Base-by-base conservation (phyloP, 768 basidiomycete genomes). In the Tulasnella sp. region DNA sequence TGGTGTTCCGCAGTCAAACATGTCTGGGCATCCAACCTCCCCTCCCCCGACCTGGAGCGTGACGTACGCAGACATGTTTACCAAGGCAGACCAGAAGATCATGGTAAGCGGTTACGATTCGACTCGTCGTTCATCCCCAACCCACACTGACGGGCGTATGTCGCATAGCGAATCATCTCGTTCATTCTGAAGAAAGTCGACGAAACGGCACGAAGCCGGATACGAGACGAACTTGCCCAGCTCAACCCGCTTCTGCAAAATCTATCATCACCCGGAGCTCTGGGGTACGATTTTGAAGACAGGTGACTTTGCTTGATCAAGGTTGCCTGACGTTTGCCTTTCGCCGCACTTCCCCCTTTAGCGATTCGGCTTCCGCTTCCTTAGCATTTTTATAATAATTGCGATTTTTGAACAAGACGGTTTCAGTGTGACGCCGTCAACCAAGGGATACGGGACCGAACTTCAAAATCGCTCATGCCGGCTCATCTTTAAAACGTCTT, bases 171-270 rank as follows among this genome's bases (percentile, higher is more conserved):
- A 91, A 90, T 96, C 80, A 92, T 91, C n/a, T 88, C 89, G 26
- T 85, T 85, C 57, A 85, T 97, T 13, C 84, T 95, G 78, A 95
- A 95, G 83, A 95, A 96, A 80, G 88, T 97, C 32, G 95, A 96
- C 84, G 86, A 88, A 55, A 89, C 93, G 70, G 94, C 94, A 71
- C 87, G 94, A 78, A 90, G 90, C 72, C 89, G 90, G 18, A 95
- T 96, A 83, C 91, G 88, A 83, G 92, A 93, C 77, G 94, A 96
- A 83, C 85, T 96, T 48, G 90, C 91, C 23, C 92, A 92, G 35
- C 87, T 95, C 69, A 93, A 94, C 84, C 93, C 93, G 37, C 82
- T 94, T 44, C 85, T 95, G 75, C 86, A 91, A 61, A 92, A 91
- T 80, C 86, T 89, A 26, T 5, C 61, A 32, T 70, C 69, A 16